Evolutionary conservation across 2,329 filamentous ascomycete species (phyloP), one percentile per base, ranked within the genome.

Genomic region (Drechslera avenae): DNA sequence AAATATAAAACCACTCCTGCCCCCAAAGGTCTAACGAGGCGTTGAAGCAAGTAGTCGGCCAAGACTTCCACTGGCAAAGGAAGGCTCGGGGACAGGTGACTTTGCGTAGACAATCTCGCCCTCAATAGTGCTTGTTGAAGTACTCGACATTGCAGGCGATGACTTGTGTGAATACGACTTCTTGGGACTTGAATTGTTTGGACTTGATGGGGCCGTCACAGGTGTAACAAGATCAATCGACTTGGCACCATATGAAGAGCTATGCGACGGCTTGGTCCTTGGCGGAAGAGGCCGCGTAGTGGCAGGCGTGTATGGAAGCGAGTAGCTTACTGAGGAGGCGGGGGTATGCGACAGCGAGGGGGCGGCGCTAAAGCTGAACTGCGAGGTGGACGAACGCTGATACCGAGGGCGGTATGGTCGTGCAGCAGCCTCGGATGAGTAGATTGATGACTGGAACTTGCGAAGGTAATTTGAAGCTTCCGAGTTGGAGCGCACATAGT

Each of bases 341-440:
- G 78, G 77, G 3, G 78, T 78, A 58, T 79, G 75, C 23, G 74
- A 74, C 39, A 79, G 69, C 13, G 77, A 79, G 4, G 78, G 76
- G 19, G 76, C 62, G 46, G 68, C 66, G 56, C 67, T 74, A 52
- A 65, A 67, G 45, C 63, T 72, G 52, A 68, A 62, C 35, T 71
- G 63, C 13, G 73, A 71, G 9, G 69, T 71, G 10, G 67, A 71
- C 35, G 70, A 60, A 39, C 73, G 67, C 42, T 59, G 64, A 60
- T 69, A 73, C 42, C 64, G 66, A n/a, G 72, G 71, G 26, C 73
- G 68, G 16, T 58, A 42, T 23, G 63, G 57, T 50, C 67, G 65
- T 16, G 60, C 51, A 37, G 60, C 58, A 34, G 26, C 26, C 10
- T 68, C 63, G 50, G 58, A 47, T n/a, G 54, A 46, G 46, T 62